Evolutionary conservation across 768 basidiomycete genomes (phyloP).

Genomic region (Leccinum boreale): DNA sequence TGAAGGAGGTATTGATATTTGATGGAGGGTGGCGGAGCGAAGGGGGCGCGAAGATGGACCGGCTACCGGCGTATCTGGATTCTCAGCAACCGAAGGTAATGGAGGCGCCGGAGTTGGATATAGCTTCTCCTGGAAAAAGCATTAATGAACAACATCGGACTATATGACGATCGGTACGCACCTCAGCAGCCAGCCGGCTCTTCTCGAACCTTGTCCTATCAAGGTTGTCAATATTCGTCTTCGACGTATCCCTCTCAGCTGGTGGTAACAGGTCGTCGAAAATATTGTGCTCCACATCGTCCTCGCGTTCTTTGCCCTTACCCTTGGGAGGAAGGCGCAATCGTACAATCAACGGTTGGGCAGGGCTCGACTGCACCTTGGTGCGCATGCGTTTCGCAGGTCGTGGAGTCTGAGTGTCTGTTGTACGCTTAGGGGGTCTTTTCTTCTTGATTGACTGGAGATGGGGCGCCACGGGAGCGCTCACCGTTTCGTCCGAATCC

Average conservation of each 20-base stretch:
- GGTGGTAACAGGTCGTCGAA: slow-evolving; percentile 80
- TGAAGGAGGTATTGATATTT: slow-evolving; percentile 30
- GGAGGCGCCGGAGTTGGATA: slow-evolving; percentile 41
- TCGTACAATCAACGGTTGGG: slow-evolving; percentile 43
- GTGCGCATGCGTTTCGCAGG: slow-evolving; percentile 47
- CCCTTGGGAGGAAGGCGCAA: slow-evolving; percentile 58
- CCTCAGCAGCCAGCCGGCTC: slow-evolving; percentile 73
- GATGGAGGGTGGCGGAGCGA: slow-evolving; percentile 52
- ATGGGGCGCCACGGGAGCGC: slow-evolving; percentile 10
- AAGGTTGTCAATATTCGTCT: slow-evolving; percentile 54
- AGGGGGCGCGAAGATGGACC: slow-evolving; percentile 61
- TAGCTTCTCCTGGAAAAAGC: slow-evolving; percentile 43
- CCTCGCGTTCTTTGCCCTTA: slow-evolving; percentile 69
- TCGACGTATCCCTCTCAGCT: slow-evolving; percentile 68
- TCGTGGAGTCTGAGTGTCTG: slow-evolving; percentile 25
- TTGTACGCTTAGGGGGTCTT: slow-evolving; percentile 25
- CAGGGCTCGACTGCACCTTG: slow-evolving; percentile 32
- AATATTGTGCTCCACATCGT: slow-evolving; percentile 55
- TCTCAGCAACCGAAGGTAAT: slow-evolving; percentile 30
- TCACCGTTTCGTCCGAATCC: slow-evolving; percentile 25
- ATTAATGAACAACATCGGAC: slow-evolving; percentile 1
- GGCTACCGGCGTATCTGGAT: slow-evolving; percentile 39
- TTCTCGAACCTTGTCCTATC: slow-evolving; percentile 76
- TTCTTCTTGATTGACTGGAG: slow-evolving; percentile 27
- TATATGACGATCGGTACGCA: slow-evolving; percentile 31